Percentiles rank a stretch among this genome's conserved stretches.
These are phyloP conservation scores for Ceratobasidium sp. DNA, from an alignment of 1,284 basidiomycete species.

Conservation along the genomic window DNA sequence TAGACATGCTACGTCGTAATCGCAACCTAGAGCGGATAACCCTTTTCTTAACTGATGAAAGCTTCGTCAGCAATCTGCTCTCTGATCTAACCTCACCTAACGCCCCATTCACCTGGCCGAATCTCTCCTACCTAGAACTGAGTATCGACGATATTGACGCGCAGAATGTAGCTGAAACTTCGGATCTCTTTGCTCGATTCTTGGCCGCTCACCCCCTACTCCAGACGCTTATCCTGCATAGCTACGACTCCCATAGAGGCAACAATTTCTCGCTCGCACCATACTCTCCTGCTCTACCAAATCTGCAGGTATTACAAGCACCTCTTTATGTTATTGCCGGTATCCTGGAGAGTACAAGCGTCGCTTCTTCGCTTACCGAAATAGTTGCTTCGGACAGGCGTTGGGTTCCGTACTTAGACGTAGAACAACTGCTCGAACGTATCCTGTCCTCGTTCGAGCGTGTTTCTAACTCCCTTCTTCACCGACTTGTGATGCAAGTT, in stretches of 20 bases:
- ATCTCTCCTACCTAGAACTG: slow-evolving; percentile 2
- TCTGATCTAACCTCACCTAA: not conserved
- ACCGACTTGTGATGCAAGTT: too few relatives aligned
- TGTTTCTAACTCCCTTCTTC: not conserved
- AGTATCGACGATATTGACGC: not conserved
- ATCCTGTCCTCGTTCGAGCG: too few relatives aligned
- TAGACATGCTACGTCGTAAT: not conserved
- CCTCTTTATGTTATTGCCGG: not conserved
- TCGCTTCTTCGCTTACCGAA: not conserved
- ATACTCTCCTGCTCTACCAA: slow-evolving; percentile 7
- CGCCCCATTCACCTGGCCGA: slow-evolving; percentile 13
- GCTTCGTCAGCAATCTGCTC: not conserved
- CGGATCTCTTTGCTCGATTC: slow-evolving; percentile 6
- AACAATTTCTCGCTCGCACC: slow-evolving; percentile 16
- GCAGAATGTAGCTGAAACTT: not conserved
- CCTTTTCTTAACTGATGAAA: not conserved
- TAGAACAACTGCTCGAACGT: too few relatives aligned
- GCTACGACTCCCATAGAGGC: not conserved
- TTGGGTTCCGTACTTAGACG: not conserved
- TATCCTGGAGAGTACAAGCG: not conserved
- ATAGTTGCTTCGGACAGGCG: not conserved
- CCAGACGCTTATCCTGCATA: not conserved
- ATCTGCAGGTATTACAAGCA: not conserved
- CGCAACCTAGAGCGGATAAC: slow-evolving; percentile 14
- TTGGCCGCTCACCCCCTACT: slow-evolving; percentile 12